These are phyloP conservation scores for Coniella lustricola DNA, from an alignment of 2,329 filamentous ascomycete species.

Conservation along the genomic window DNA sequence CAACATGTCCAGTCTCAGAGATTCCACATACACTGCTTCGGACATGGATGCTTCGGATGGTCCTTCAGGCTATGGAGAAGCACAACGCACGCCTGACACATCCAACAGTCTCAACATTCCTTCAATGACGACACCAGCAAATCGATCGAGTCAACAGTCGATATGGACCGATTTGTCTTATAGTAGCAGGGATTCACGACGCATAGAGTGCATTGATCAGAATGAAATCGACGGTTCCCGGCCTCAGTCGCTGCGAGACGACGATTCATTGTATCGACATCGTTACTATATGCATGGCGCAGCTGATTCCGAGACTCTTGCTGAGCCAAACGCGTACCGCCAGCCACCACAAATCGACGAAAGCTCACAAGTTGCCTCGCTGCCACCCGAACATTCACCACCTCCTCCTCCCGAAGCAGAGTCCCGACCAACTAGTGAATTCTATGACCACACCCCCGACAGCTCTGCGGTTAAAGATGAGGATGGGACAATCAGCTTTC, in stretches of 20 bases:
- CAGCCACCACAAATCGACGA: conserved; percentile 22
- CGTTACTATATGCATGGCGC: conserved; percentile 9
- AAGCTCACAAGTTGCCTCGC: conserved; percentile 21
- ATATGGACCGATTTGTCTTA: conserved; percentile 54
- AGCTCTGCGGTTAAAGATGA: conserved; percentile 36
- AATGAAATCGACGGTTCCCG: conserved; percentile 32
- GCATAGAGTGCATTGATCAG: conserved; percentile 27
- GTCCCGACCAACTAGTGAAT: conserved; percentile 29
- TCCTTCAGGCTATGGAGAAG: conserved; percentile 20
- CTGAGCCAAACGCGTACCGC: conserved; percentile 12
- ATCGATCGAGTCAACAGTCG: conserved; percentile 48
- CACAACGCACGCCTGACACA: conserved; percentile 29
- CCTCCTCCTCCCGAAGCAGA: conserved; percentile 39
- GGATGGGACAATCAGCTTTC: conserved; percentile 33
- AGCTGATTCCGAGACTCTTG: conserved; percentile 1
- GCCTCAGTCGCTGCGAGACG: conserved; percentile 14
- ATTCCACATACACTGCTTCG: conserved; percentile 26
- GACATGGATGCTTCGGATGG: conserved; percentile 25
- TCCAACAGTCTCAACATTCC: conserved; percentile 43
- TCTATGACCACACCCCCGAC: conserved; percentile 34
- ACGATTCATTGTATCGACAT: conserved; percentile 9
- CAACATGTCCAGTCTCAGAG: conserved; percentile 27
- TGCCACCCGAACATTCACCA: conserved; percentile 45
- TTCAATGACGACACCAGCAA: conserved; percentile 32
- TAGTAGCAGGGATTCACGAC: conserved; percentile 15